Evolutionary conservation across 1,284 basidiomycete species (phyloP), one percentile per base, ranked within the genome.

Genomic region (Kwoniella shivajii): DNA sequence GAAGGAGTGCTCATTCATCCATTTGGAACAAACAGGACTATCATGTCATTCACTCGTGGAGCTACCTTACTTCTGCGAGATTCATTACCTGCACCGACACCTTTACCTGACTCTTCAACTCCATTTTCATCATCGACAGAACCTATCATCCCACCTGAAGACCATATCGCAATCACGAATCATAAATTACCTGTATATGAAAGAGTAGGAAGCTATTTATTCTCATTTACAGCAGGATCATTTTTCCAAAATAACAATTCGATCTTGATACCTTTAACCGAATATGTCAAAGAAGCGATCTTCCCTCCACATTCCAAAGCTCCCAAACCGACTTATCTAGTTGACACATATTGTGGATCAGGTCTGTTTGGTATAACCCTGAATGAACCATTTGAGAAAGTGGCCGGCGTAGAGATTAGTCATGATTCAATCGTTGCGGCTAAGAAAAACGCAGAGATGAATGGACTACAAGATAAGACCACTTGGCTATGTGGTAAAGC

Each of bases 201-300:
- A 76, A 84, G 85, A 42, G 91, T 98, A 14, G 91, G 89, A 3
- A 79, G 84, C 54, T 87, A 82, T 75, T 78, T 88, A 46, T 97
- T 99, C 76, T 87, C 94, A 68, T 97, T 94, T 75, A 85, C 85
- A 11, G 92, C 90, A 1, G 87, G 88, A 39, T 87, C 88, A 4
- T 98, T 98, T 81, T 98, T 98, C 83, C 95, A 99, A 75, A 98
- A 98, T 82, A 99, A 99, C 82, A 95, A 95, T 73, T 87, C 88
- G 18, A 90, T 97, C 51, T 85, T 99, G 16, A 82, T 87, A 7
- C 86, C 89, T 0, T 83, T 99, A 47, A 88, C 91, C 7, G 77
- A 84, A 57, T 92, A 94, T 77, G 90, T 96, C 54, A 84, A 84
- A 53, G 82, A 87, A 38, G 85, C 88, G 44, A 86, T 92, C 67